A percentile compares a stretch with the other conserved stretches of the same genome.
Evolutionary conservation across 441 rosid species (phyloP).

Genomic region (Corymbia calophylla): DNA sequence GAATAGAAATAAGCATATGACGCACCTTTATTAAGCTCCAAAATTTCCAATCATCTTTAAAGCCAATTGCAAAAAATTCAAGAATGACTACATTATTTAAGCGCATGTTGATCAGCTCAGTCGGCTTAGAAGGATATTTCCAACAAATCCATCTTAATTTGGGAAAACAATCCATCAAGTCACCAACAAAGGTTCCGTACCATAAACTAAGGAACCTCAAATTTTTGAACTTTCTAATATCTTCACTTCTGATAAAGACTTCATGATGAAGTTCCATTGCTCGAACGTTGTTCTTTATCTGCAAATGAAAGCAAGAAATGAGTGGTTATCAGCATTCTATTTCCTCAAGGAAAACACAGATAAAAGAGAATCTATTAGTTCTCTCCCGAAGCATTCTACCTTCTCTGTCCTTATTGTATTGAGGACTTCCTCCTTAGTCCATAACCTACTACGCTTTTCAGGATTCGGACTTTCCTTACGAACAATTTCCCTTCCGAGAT

Average conservation of each 20-base stretch:
- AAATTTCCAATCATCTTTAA: too few species aligned
- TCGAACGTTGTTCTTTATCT: not conserved
- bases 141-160: not conserved
- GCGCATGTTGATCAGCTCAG: not conserved
- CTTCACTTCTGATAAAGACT: not conserved
- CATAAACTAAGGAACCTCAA: not conserved
- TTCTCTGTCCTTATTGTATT: fast-evolving
- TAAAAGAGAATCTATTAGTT: not conserved
- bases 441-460: not conserved
- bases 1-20: not conserved
- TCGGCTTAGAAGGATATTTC: fast-evolving
- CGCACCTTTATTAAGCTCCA: not conserved
- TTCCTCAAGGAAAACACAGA: not conserved
- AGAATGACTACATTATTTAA: not conserved
- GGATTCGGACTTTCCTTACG: not conserved
- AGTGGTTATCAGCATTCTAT: not conserved
- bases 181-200: not conserved
- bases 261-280: not conserved
- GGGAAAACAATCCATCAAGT: not conserved
- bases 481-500: not conserved
- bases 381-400: fast-evolving
- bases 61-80: not conserved
- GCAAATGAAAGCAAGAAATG: not conserved
- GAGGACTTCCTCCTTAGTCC: not conserved
- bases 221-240: not conserved